phyloP scores from a whole-genome alignment of 371 early-diverging fungal species.

The Lichtheimia ornata region DNA sequence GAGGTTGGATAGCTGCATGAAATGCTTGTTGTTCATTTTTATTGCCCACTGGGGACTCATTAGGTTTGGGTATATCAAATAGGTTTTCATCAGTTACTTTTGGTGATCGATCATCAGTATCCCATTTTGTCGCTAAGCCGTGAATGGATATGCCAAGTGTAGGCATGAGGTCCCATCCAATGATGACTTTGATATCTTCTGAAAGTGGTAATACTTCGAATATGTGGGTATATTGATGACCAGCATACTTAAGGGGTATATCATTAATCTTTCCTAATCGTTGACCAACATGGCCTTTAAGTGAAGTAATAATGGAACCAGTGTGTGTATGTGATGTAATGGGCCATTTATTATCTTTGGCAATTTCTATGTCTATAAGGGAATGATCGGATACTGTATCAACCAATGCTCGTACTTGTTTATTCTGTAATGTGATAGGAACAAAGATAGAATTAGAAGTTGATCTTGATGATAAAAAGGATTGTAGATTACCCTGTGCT shows the following conservation, averaged over 20 bases:
- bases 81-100: background rate
- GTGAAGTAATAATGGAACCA: no score
- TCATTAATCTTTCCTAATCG: background rate
- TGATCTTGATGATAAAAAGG: no score
- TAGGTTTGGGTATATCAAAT: background rate
- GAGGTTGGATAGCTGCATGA: background rate
- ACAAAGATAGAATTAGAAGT: background rate
- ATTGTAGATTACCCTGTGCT: no score
- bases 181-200: background rate
- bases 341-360: background rate
- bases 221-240: background rate
- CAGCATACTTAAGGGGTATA: background rate
- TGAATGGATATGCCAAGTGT: background rate
- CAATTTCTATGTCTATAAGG: background rate
- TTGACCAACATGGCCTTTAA: background rate
- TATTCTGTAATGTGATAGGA: background rate
- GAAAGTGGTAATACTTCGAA: background rate
- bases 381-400: background rate
- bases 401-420: background rate
- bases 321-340: background rate
- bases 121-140: background rate
- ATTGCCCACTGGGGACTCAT: background rate
- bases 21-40: background rate
- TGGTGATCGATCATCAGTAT: background rate
- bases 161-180: background rate